Percentiles rank a stretch among this genome's conserved stretches.
Conservation (phyloP, 129 eudicot species). For the Rutidosis leptorrhynchoides region DNA sequence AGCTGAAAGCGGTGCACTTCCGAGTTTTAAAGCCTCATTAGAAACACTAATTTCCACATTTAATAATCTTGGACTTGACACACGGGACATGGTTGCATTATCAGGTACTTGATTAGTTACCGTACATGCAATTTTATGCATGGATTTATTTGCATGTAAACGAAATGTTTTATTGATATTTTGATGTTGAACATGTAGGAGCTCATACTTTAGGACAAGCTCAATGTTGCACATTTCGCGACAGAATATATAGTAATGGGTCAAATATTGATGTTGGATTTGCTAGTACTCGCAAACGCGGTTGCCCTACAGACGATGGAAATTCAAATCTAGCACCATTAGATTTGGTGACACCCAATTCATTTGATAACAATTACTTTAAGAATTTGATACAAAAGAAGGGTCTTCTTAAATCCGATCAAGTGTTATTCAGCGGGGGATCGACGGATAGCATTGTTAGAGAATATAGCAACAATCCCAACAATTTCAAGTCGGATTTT, state of each 20-base stretch:
- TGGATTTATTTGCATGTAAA: not conserved
- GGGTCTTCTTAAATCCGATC: conserved; percentile 76
- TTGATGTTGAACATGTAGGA: conserved; percentile 26
- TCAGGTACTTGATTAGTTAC: conserved; percentile 35
- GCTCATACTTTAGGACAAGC: conserved; percentile 74
- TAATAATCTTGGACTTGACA: conserved; percentile 41
- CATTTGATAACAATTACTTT: conserved; percentile 53
- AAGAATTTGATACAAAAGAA: conserved; percentile 43
- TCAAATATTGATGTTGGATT: conserved; percentile 51
- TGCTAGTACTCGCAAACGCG: conserved; percentile 36
- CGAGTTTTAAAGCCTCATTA: conserved; percentile 42
- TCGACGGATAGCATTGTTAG: conserved; percentile 44
- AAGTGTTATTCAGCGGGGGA: conserved; percentile 65
- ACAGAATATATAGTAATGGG: conserved; percentile 55
- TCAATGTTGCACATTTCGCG: conserved; percentile 52
- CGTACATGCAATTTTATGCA: not conserved
- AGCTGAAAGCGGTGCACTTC: conserved; percentile 49
- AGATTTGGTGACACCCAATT: conserved; percentile 43
- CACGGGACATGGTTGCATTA: conserved; percentile 71
- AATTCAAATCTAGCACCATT: conserved; percentile 51
- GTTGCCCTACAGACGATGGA: conserved; percentile 45
- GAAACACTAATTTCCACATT: conserved; percentile 49
- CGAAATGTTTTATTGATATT: not conserved
- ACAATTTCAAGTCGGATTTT: conserved; percentile 50
- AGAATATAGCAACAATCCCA: conserved; percentile 34